Evolutionary conservation across 352 stramenopile species (phyloP), one percentile per base, ranked within the genome.

Genomic region (Globisporangium mamillatum): DNA sequence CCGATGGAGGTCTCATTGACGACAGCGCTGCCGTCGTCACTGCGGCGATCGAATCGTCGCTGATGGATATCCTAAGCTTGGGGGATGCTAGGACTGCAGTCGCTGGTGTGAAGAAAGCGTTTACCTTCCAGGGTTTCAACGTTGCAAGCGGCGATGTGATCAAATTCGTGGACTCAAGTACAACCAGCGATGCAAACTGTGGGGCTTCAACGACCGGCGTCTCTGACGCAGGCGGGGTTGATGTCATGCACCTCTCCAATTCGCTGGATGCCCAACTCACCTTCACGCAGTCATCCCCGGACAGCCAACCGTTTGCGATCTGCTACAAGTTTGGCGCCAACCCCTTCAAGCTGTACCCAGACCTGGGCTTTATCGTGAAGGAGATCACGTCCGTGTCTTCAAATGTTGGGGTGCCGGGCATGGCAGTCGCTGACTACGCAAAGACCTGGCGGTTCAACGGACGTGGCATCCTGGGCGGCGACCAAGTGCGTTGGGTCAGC

Each of bases 311-410:
- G 18, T 92, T 92, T 38, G 64, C 62, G 0, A 60, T 92, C 44
- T 92, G 81, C 68, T 92, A 90, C 74, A 90, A 92, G 46, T 89
- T 90, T 53, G 84, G 84, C 0, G 66, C 75, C 1, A 90, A 92
- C 53, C 80, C 84, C 6, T 92, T 90, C 61, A 89, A 89, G 22
- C 34, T 92, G 32, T 92, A 92, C 29, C 48, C 63, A 5, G 14
- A 62, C 0, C 66, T 90, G 0, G 69, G 75, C 7, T 80, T 92
- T 29, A 80, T 68, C 1, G 80, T 90, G 7, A 92, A 92, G 56
- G 68, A 85, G 52, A 74, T 92, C 1, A 61, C 59, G 10, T 71
- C 67, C 0, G 68, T 89, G 25, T 75, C 29, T 18, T 64, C 73
- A 7, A 60, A 68, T 18, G 74, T 75, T 27, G 84, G 84, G 2